phyloP scores from a whole-genome alignment of 192 early-diverging fungal species.

The Irineochytrium annulatum region DNA sequence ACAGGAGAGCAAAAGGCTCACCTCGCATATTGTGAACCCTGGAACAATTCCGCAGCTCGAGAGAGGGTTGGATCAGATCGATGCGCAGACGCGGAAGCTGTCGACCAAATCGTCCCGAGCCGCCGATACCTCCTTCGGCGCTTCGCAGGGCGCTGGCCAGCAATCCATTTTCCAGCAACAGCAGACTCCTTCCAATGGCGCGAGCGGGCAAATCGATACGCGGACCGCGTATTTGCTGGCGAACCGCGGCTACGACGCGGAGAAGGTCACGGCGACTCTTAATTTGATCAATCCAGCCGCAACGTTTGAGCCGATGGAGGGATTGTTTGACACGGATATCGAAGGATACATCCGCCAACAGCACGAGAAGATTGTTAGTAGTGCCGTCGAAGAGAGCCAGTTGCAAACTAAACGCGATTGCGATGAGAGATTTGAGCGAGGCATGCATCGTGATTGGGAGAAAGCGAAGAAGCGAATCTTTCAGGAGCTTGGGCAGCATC shows the following conservation, averaged over 20 bases:
- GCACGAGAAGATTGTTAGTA: constrained; percentile 72
- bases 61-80: constrained; percentile 85
- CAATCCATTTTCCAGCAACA: no score
- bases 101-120: constrained; percentile 18
- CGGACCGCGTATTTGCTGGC: constrained; percentile 66
- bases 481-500: constrained; percentile 74
- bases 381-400: constrained; percentile 61
- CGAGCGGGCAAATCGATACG: constrained; percentile 20
- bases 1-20: constrained; percentile 72
- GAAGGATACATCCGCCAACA: constrained; percentile 71
- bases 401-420: constrained; percentile 61
- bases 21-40: constrained; percentile 61
- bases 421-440: constrained; percentile 54
- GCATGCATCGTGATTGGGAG: constrained; percentile 69
- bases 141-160: constrained; percentile 4
- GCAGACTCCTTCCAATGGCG: not conserved
- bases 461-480: constrained; percentile 67
- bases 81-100: constrained; percentile 58
- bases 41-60: constrained; percentile 70
- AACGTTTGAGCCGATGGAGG: constrained; percentile 72
- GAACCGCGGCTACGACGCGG: constrained; percentile 73
- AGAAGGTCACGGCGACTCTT: constrained; percentile 54
- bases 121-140: constrained; percentile 18
- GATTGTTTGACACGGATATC: constrained; percentile 76
- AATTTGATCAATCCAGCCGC: constrained; percentile 64